phyloP scores from a whole-genome alignment of 345 rosid species.

The Eucalyptus polybractea region DNA sequence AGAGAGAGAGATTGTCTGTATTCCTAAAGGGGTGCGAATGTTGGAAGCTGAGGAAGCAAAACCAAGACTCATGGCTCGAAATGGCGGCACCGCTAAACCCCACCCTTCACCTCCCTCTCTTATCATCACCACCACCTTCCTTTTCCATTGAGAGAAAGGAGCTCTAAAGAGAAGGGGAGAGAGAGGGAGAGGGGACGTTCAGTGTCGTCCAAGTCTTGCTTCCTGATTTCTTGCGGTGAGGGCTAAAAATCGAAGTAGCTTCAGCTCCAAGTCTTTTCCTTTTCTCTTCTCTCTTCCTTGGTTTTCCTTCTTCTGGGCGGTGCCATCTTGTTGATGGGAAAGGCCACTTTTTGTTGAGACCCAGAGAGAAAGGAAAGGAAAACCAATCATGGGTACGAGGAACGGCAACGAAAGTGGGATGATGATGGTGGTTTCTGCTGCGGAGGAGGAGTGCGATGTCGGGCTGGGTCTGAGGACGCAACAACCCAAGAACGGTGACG shows the following conservation, averaged over 20 bases:
- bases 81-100: neutral
- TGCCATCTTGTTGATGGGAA: neutral
- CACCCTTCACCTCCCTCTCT: neutral
- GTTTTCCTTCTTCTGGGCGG: neutral
- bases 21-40: slow-evolving; percentile 50
- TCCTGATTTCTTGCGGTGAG: neutral
- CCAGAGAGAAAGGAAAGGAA: neutral
- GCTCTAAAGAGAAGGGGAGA: neutral
- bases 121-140: neutral
- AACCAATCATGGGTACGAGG: neutral
- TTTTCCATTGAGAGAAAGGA: neutral
- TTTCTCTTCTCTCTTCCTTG: neutral
- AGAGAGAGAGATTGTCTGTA: slow-evolving; percentile 33
- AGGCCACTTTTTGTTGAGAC: neutral
- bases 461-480: neutral
- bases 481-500: neutral
- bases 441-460: neutral
- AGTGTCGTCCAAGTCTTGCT: neutral
- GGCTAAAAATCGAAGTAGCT: neutral
- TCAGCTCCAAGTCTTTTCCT: neutral
- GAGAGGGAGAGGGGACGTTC: neutral
- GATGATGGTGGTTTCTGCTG: neutral
- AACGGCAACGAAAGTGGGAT: neutral
- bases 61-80: neutral
- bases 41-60: slow-evolving; percentile 72